phyloP scores from a whole-genome alignment of 2,329 filamentous ascomycete species.

The Fusarium sp. region DNA sequence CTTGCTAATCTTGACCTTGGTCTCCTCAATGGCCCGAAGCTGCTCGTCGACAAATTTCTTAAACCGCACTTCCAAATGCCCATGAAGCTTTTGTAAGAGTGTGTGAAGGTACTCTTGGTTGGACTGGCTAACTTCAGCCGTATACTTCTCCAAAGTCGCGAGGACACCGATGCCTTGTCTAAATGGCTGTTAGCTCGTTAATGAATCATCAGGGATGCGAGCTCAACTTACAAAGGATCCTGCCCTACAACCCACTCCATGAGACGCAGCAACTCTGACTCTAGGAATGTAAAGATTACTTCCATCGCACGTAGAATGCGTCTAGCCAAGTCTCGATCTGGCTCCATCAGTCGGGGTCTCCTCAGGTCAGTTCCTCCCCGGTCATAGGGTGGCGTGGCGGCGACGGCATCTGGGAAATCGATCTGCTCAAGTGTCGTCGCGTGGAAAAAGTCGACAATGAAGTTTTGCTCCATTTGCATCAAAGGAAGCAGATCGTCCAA shows the following conservation, averaged over 20 bases:
- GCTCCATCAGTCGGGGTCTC: conserved; percentile 82
- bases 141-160: conserved; percentile 80
- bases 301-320: conserved; percentile 90
- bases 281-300: conserved; percentile 84
- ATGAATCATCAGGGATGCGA: neutral
- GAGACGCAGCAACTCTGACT: conserved; percentile 79
- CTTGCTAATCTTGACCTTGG: conserved; percentile 99
- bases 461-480: conserved; percentile 95
- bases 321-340: conserved; percentile 86
- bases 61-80: conserved; percentile 79
- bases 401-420: conserved; percentile 86
- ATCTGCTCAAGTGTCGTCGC: conserved; percentile 82
- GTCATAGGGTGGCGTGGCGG: conserved; percentile 70
- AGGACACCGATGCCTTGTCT: conserved; percentile 92
- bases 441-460: conserved; percentile 96
- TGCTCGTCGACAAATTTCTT: conserved; percentile 93
- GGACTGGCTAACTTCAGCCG: conserved; percentile 83
- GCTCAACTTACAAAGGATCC: conserved; percentile 78
- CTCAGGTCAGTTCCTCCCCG: conserved; percentile 79
- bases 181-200: conserved; percentile 33
- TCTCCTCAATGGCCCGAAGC: conserved; percentile 94
- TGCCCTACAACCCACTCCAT: conserved; percentile 84
- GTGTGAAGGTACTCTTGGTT: conserved; percentile 92
- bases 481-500: conserved; percentile 85
- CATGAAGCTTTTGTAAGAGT: conserved; percentile 81